Conservation (phyloP, 78 protist species). For the Dictyostelium capitatum region DNA sequence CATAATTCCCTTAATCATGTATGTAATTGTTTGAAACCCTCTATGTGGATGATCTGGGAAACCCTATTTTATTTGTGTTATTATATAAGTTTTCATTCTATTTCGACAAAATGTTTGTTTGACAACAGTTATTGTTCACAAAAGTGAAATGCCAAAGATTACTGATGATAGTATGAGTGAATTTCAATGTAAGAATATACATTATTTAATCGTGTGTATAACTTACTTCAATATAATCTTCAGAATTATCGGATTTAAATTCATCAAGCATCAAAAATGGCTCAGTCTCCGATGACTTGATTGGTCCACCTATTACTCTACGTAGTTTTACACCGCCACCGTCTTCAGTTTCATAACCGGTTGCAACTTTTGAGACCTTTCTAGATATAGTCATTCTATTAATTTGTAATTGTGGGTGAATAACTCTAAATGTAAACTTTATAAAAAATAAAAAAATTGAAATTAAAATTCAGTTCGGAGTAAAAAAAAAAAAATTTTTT, state of each 20-base stretch:
- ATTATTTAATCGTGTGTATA: no score
- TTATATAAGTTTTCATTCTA: no score
- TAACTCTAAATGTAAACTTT: no score
- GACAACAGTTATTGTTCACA: no score
- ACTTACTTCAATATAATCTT: constrained; percentile 78
- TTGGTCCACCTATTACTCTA: constrained; percentile 51
- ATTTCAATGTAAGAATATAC: no score
- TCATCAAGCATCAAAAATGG: constrained; percentile 84
- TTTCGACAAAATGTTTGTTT: no score
- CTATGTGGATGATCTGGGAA: constrained; percentile 92
- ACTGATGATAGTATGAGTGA: constrained; percentile 52
- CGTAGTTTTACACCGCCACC: constrained; percentile 64
- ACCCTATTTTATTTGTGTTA: constrained; percentile 52
- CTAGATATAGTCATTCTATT: no score
- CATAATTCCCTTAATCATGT: constrained; percentile 79
- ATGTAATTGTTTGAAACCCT: constrained; percentile 91
- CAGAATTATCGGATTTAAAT: constrained; percentile 50
- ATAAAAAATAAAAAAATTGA: no score
- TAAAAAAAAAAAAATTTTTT: no score
- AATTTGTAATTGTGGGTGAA: no score
- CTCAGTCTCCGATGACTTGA: not conserved
- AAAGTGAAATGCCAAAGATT: constrained; percentile 73
- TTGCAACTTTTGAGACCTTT: not conserved
- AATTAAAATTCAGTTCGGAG: no score
- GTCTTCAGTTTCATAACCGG: constrained; percentile 25